Evolutionary conservation across 345 rosid species (phyloP).

Genomic region (Conringia planisiliqua): DNA sequence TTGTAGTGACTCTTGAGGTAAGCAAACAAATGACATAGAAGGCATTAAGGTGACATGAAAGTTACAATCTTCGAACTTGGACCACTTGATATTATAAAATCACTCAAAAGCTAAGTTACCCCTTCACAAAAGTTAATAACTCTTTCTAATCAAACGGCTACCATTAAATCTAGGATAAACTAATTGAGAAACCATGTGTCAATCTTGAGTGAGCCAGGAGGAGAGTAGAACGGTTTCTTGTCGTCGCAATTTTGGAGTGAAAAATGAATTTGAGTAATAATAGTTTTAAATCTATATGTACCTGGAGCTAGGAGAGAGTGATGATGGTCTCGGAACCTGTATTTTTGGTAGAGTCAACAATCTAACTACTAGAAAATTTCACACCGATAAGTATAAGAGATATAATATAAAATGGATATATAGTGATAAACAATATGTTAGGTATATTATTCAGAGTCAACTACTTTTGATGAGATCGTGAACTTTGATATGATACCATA

Average conservation of each 20-base stretch:
- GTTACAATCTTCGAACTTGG: slow-evolving; percentile 19
- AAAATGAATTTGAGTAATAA: neutral
- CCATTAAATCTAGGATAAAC: neutral
- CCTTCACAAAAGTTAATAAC: slow-evolving; percentile 24
- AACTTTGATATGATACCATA: neutral
- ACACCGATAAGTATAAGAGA: neutral
- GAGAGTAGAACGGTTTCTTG: slow-evolving; percentile 21
- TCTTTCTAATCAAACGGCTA: slow-evolving; percentile 17
- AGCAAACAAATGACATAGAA: slow-evolving; percentile 32
- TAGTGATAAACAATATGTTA: no score
- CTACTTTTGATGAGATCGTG: neutral
- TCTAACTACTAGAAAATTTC: neutral
- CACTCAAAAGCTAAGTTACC: slow-evolving; percentile 31
- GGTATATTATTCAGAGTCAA: neutral
- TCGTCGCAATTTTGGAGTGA: neutral
- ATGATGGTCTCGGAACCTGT: neutral
- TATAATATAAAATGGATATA: no score
- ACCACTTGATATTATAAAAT: slow-evolving; percentile 12
- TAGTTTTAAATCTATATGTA: neutral
- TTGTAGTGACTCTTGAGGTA: slow-evolving; percentile 24
- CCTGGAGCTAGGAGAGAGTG: neutral
- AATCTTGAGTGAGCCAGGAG: neutral
- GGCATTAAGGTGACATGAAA: slow-evolving; percentile 22
- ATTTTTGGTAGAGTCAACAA: neutral
- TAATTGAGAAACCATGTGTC: slow-evolving; percentile 2